Conservation (phyloP, 495 filamentous ascomycete species). For the Chaetomidium leptoderma region DNA sequence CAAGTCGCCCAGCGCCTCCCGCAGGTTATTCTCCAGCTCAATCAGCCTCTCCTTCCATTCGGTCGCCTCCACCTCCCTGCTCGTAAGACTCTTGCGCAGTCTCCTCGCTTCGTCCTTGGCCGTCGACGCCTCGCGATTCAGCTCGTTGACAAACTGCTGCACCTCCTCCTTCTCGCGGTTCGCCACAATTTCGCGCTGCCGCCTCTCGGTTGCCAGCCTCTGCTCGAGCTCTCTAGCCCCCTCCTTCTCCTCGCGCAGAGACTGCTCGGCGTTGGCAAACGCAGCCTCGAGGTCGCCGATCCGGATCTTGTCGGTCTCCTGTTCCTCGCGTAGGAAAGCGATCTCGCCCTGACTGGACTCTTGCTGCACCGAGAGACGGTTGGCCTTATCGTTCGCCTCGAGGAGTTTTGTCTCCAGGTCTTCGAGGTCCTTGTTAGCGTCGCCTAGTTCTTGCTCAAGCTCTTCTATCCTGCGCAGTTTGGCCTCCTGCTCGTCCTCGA, state of each 20-base stretch:
- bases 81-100: conserved; percentile 74
- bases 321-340: conserved; percentile 91
- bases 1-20: conserved; percentile 75
- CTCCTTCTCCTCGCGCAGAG: conserved; percentile 75
- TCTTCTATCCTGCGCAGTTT: conserved; percentile 60
- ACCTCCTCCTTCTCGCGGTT: conserved; percentile 82
- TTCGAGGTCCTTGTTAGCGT: conserved; percentile 73
- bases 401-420: conserved; percentile 68
- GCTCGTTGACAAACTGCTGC: conserved; percentile 68
- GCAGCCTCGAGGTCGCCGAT: conserved; percentile 87
- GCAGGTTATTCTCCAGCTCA: conserved; percentile 82
- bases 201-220: conserved; percentile 68
- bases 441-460: conserved; percentile 68
- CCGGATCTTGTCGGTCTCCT: conserved; percentile 96
- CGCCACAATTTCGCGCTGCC: conserved; percentile 81
- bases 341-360: conserved; percentile 93
- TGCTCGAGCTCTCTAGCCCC: conserved; percentile 73
- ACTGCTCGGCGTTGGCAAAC: conserved; percentile 66
- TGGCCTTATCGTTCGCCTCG: conserved; percentile 78
- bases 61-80: conserved; percentile 79
- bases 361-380: conserved; percentile 80
- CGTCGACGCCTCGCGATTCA: conserved; percentile 72
- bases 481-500: conserved; percentile 80
- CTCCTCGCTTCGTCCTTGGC: conserved; percentile 83
- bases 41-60: conserved; percentile 85